phyloP scores from a whole-genome alignment of 441 rosid species.

The Populus hybrid region DNA sequence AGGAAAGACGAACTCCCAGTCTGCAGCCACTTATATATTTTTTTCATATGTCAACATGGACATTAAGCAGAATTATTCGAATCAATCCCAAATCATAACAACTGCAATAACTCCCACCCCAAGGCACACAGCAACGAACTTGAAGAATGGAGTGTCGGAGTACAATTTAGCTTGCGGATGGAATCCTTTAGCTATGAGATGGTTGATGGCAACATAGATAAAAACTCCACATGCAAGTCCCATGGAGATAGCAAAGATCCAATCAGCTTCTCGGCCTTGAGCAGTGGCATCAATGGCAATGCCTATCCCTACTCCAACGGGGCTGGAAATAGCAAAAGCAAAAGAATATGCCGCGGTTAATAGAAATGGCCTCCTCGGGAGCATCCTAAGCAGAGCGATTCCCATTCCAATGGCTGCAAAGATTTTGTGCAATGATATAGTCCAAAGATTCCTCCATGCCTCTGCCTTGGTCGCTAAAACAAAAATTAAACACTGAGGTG shows the following conservation, averaged over 20 bases:
- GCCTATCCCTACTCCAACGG: constrained; percentile 68
- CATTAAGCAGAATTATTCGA: not conserved
- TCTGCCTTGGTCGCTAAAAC: constrained; percentile 40
- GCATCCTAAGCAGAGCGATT: constrained; percentile 70
- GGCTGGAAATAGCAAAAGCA: constrained; percentile 74
- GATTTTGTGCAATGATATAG: constrained; percentile 64
- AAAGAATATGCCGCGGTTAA: constrained; percentile 51
- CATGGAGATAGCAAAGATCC: constrained; percentile 73
- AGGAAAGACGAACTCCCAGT: not conserved
- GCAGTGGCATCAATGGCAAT: constrained; percentile 69
- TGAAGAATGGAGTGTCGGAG: constrained; percentile 46
- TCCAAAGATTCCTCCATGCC: constrained; percentile 86
- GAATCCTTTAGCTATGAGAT: constrained; percentile 68
- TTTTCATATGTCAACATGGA: too few species aligned
- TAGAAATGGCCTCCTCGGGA: constrained; percentile 62
- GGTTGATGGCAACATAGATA: constrained; percentile 69
- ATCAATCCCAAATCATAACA: constrained; percentile 82
- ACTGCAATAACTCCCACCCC: constrained; percentile 65
- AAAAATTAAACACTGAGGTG: not conserved
- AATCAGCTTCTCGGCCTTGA: constrained; percentile 56
- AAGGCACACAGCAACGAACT: constrained; percentile 55
- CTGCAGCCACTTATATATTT: too few species aligned
- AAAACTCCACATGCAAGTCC: constrained; percentile 78
- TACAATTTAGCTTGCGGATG: constrained; percentile 32
- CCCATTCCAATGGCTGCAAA: constrained; percentile 88